phyloP scores from a whole-genome alignment of 257 asterid species.

The Plectranthus barbatus region DNA sequence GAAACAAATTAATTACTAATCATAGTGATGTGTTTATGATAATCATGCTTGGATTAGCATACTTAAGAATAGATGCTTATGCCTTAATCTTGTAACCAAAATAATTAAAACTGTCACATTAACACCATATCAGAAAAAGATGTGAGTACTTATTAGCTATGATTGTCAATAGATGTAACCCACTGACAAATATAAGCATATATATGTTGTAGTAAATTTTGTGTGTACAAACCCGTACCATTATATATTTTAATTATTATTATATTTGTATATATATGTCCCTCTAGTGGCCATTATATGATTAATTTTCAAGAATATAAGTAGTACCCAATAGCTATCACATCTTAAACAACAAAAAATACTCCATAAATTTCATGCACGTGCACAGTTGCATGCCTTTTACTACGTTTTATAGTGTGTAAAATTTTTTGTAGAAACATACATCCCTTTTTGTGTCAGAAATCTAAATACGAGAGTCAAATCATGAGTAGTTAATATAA shows the following conservation, averaged over 20 bases:
- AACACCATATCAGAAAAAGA: too few relatives aligned
- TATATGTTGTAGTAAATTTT: slow-evolving; percentile 12
- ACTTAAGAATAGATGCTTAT: not conserved
- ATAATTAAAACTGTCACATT: not conserved
- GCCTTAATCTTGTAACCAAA: slow-evolving; percentile 3
- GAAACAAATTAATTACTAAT: too few relatives aligned
- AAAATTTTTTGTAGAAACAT: not conserved
- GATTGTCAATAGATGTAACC: slow-evolving; percentile 30
- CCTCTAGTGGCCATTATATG: slow-evolving; percentile 25
- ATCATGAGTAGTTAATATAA: not conserved
- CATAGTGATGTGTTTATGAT: slow-evolving; percentile 9
- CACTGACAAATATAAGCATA: slow-evolving; percentile 22
- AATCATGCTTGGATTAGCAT: slow-evolving; percentile 21
- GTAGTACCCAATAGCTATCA: slow-evolving; percentile 27
- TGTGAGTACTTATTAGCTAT: slow-evolving; percentile 9
- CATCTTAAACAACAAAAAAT: slow-evolving; percentile 8
- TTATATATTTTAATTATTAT: not conserved
- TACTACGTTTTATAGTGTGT: slow-evolving; percentile 4
- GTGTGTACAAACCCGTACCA: slow-evolving; percentile 26
- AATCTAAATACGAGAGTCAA: slow-evolving; percentile 9
- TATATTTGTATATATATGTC: slow-evolving; percentile 12
- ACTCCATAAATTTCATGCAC: slow-evolving; percentile 5
- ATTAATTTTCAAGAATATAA: slow-evolving; percentile 20
- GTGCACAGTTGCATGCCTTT: slow-evolving; percentile 12
- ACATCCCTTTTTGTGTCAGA: slow-evolving; percentile 15